phyloP scores from a whole-genome alignment of 768 basidiomycete genomes.

The Lactarius sp. region DNA sequence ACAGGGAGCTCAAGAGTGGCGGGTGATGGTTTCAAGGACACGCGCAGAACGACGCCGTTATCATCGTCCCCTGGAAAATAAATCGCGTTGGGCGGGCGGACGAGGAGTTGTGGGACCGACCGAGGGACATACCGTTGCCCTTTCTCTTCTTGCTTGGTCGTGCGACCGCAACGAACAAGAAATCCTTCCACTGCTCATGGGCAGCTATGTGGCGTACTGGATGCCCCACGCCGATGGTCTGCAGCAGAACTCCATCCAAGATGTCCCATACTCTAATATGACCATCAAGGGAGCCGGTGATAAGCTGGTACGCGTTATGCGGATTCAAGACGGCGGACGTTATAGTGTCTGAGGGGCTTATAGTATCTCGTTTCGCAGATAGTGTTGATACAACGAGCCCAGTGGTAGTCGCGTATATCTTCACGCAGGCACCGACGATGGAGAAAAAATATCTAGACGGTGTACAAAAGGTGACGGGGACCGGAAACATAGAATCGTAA shows the following conservation, averaged over 20 bases:
- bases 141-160: constrained; percentile 43
- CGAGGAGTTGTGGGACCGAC: not conserved
- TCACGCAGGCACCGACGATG: constrained; percentile 72
- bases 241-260: constrained; percentile 73
- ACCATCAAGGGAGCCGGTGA: constrained; percentile 84
- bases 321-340: constrained; percentile 77
- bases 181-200: constrained; percentile 62
- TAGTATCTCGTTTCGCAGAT: constrained; percentile 43
- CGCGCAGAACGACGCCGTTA: constrained; percentile 54
- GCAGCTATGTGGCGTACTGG: constrained; percentile 69
- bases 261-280: constrained; percentile 90
- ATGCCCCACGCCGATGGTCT: constrained; percentile 64
- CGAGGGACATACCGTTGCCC: constrained; percentile 28
- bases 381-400: constrained; percentile 81
- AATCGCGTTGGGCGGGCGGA: not conserved
- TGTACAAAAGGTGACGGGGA: constrained; percentile 21
- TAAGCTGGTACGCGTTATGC: constrained; percentile 82
- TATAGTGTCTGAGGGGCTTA: constrained; percentile 48
- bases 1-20: constrained; percentile 38
- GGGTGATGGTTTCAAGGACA: constrained; percentile 51
- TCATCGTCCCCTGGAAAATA: constrained; percentile 24
- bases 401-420: constrained; percentile 76
- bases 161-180: constrained; percentile 65
- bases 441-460: constrained; percentile 80
- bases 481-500: constrained; percentile 1